phyloP scores from a whole-genome alignment of 495 filamentous ascomycete species.

The Cenococcum geophilum region DNA sequence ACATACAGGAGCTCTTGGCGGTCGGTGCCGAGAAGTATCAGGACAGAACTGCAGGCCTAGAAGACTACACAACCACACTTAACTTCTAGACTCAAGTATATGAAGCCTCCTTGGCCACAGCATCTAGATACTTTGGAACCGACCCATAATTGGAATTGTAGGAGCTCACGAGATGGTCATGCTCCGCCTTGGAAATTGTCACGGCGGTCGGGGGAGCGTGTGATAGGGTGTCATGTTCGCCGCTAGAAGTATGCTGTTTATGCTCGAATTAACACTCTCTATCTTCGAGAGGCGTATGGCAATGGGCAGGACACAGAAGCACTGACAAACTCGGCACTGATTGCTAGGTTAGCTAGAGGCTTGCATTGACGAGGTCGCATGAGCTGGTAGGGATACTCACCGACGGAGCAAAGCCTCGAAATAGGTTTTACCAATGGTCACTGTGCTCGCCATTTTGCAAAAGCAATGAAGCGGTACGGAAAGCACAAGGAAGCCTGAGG shows the following conservation, averaged over 20 bases:
- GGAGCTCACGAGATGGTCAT: slow-evolving; percentile 49
- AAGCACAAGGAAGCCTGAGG: no score
- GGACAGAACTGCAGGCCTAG: no score
- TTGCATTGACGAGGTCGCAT: not conserved
- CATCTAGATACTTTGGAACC: no score
- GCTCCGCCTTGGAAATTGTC: slow-evolving; percentile 49
- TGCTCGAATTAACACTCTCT: slow-evolving; percentile 6
- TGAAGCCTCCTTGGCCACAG: no score
- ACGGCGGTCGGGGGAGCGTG: slow-evolving; percentile 39
- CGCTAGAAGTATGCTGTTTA: slow-evolving; percentile 41
- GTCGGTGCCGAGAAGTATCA: no score
- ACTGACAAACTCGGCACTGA: slow-evolving; percentile 43
- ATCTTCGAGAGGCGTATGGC: not conserved
- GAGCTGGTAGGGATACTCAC: slow-evolving; percentile 24
- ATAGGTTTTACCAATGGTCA: slow-evolving; percentile 38
- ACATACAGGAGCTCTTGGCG: not conserved
- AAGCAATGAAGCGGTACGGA: no score
- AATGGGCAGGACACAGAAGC: not conserved
- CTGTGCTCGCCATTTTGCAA: slow-evolving; percentile 31
- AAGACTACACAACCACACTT: no score
- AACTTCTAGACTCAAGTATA: no score
- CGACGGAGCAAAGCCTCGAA: slow-evolving; percentile 40
- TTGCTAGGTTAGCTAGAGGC: not conserved
- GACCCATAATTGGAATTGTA: not conserved
- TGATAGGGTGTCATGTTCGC: slow-evolving; percentile 19